Conservation (phyloP, 306 rosid genomes). For the Rosa persica region DNA sequence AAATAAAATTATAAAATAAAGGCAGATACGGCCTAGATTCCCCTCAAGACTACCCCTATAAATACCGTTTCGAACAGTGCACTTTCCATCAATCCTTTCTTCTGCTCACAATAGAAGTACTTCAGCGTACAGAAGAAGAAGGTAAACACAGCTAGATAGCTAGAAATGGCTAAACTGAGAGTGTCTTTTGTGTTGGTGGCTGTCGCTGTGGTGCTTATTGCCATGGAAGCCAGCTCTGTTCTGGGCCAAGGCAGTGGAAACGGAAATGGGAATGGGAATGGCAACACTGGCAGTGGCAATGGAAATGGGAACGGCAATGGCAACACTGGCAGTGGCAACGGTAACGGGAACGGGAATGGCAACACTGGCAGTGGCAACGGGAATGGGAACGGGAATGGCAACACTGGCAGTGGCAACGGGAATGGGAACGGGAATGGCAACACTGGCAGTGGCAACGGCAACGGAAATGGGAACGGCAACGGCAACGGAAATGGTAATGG, state of each 20-base stretch:
- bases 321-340: background rate
- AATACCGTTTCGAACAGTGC: background rate
- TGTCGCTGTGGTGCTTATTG: background rate
- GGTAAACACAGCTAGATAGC: background rate
- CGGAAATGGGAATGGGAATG: background rate
- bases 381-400: background rate
- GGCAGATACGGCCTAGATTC: background rate
- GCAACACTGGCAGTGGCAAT: background rate
- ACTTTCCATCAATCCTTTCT: constrained; percentile 7
- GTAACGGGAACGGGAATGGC: background rate
- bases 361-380: constrained; percentile 3
- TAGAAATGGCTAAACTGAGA: constrained; percentile 5
- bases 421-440: background rate
- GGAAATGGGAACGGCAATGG: background rate
- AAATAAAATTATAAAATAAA: background rate
- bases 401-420: background rate
- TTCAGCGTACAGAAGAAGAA: background rate
- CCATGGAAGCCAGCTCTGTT: constrained; percentile 6
- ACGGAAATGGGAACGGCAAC: background rate
- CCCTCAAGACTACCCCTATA: background rate
- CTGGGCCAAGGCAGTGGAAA: background rate
- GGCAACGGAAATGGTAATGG: background rate
- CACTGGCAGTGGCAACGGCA: background rate
- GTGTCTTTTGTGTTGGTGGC: background rate
- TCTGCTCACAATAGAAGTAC: background rate